A percentile compares a stretch with the other conserved stretches of the same genome.
Evolutionary conservation across 495 filamentous ascomycete genomes (phyloP).

Genomic region (Hypoxylon rickii): DNA sequence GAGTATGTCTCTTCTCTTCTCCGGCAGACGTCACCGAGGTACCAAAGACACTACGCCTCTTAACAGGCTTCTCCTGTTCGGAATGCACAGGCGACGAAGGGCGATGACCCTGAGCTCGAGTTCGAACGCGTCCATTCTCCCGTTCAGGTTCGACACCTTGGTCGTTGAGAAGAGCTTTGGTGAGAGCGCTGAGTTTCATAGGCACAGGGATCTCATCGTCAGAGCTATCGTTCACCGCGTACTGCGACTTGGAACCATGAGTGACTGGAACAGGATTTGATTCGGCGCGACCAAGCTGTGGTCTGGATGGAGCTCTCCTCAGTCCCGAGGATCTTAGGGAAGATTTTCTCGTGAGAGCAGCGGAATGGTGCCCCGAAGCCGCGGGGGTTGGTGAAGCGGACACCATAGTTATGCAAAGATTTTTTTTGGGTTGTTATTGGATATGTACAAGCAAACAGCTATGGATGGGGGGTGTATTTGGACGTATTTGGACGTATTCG

Average conservation of each 20-base stretch:
- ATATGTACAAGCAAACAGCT: conserved; percentile 8
- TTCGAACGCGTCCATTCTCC: conserved; percentile 63
- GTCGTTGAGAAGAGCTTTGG: conserved; percentile 74
- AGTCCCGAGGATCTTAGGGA: conserved; percentile 50
- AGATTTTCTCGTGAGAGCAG: conserved; percentile 44
- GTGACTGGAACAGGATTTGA: conserved; percentile 39
- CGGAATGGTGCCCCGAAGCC: conserved; percentile 41
- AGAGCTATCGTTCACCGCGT: conserved; percentile 64
- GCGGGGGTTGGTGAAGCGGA: conserved; percentile 45
- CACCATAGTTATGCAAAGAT: conserved; percentile 37
- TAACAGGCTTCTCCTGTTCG: conserved; percentile 46
- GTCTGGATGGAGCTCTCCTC: conserved; percentile 41
- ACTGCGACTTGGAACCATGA: conserved; percentile 35
- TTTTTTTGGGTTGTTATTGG: conserved; percentile 14
- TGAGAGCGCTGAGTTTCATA: conserved; percentile 79
- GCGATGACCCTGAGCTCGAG: conserved; percentile 53
- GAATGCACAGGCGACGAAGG: conserved; percentile 54
- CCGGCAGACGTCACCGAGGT: conserved; percentile 37
- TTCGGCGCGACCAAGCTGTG: conserved; percentile 43
- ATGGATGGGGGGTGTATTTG: too few species aligned
- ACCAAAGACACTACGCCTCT: conserved; percentile 40
- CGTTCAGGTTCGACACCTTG: conserved; percentile 58
- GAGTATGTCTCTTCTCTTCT: conserved; percentile 44
- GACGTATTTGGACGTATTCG: too few species aligned
- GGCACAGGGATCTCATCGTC: conserved; percentile 73